Conservation (phyloP, 2,329 filamentous ascomycete genomes). For the Fusarium sp. region DNA sequence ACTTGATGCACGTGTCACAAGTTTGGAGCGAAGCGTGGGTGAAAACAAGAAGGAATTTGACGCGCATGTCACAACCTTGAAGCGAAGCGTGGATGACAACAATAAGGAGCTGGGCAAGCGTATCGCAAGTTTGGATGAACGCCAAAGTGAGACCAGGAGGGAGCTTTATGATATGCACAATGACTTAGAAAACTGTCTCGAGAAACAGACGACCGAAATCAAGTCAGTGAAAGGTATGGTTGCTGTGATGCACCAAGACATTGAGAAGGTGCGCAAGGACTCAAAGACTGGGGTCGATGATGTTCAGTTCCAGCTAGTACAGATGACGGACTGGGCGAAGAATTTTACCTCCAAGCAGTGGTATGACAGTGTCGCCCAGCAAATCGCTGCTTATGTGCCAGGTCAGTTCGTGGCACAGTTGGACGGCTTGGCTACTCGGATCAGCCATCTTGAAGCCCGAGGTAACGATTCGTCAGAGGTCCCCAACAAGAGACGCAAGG, state of each 20-base stretch:
- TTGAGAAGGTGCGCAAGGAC: conserved; percentile 28
- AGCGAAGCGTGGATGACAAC: not conserved
- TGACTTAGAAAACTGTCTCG: not conserved
- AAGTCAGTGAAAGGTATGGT: conserved; percentile 10
- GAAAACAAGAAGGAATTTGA: not conserved
- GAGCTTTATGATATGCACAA: not conserved
- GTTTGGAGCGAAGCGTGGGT: conserved; percentile 6
- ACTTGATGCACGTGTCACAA: conserved; percentile 1
- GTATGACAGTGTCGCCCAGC: conserved; percentile 55
- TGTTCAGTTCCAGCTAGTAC: conserved; percentile 53
- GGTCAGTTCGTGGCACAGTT: conserved; percentile 36
- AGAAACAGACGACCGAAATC: conserved; percentile 11
- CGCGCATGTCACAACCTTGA: not conserved
- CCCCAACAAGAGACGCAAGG: conserved; percentile 42
- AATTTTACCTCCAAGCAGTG: conserved; percentile 61
- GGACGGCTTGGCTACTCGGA: conserved; percentile 25
- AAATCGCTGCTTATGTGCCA: conserved; percentile 51
- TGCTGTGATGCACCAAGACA: not conserved
- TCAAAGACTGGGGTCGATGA: conserved; percentile 47
- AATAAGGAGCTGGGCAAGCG: conserved; percentile 6
- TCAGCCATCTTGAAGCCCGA: conserved; percentile 41
- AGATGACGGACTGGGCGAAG: conserved; percentile 62
- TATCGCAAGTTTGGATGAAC: conserved; percentile 4
- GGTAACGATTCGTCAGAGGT: conserved; percentile 13
- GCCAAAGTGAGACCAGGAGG: not conserved